Base-by-base conservation (phyloP, 768 basidiomycete genomes). In the Leucogyrophana mollusca region DNA sequence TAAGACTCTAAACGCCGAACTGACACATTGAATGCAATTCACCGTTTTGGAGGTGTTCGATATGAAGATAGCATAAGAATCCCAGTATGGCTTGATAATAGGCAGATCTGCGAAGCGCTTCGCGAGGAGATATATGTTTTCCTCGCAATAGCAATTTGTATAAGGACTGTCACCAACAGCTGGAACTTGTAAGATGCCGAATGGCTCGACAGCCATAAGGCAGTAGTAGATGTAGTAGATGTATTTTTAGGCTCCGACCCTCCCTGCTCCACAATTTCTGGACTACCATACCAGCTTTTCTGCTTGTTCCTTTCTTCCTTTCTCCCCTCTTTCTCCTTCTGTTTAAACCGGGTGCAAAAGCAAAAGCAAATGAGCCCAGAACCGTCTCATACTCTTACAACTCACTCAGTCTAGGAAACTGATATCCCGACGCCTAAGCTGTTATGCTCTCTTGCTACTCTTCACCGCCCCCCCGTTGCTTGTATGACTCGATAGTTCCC, bases 141-240 rank as follows among this genome's bases (percentile, higher is more conserved):
- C 87, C 69, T 89, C 86, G 64, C 85, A 88, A 49, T 80, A 88
- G 55, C 68, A 77, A 3, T 67, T 68, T 2, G 84, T 87, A 62
- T 86, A 86, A 22, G 68, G 48, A 48, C 60, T 60, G 45, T 69
- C 56, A 25, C 35, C 35, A 16, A 21, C 35, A 37, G 7, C 9
- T 21, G 20, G 35, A 30, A 30, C 27, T 30, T 30, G 27, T 7
- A 30, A 13, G 27, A 30, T 30, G 7, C 27, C n/a, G n/a, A n/a
- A n/a, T n/a, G n/a, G n/a, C n/a, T n/a, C n/a, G n/a, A n/a, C n/a
- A n/a, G n/a, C n/a, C n/a, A n/a, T n/a, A n/a, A n/a, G n/a, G n/a
- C n/a, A n/a, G n/a, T n/a, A n/a, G n/a, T n/a, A n/a, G n/a, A n/a
- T n/a, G n/a, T n/a, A n/a, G n/a, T n/a, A n/a, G n/a, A n/a, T n/a